Conservation (phyloP, 2,329 filamentous ascomycete genomes). For the Pestalotiopsis sp. region DNA sequence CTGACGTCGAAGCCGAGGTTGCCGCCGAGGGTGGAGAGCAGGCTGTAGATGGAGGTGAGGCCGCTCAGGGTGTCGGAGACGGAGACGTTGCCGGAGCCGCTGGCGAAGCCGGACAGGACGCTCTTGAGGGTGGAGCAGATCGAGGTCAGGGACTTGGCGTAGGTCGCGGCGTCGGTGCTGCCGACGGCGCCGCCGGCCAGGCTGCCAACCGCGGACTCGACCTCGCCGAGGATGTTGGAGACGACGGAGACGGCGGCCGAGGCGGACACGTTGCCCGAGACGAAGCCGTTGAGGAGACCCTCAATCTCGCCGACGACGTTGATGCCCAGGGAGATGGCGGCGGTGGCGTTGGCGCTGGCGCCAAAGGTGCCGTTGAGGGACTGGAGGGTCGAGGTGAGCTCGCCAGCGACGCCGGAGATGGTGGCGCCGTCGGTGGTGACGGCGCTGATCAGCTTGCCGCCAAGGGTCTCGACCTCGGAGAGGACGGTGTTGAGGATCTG, state of each 20-base stretch:
- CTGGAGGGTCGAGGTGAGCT: constrained; percentile 7
- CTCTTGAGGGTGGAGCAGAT: constrained; percentile 6
- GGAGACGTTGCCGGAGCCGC: constrained; percentile 1
- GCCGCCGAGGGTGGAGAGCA: neutral
- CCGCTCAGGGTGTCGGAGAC: constrained; percentile 1
- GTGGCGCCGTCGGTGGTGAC: neutral
- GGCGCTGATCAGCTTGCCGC: neutral
- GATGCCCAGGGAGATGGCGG: constrained; percentile 7
- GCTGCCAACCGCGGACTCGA: constrained; percentile 6
- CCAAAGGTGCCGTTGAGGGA: constrained; percentile 2
- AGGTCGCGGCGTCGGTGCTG: constrained; percentile 3
- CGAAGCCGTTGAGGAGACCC: constrained; percentile 5
- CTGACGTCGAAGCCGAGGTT: constrained; percentile 1
- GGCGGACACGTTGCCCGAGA: constrained; percentile 4
- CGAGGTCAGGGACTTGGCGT: neutral
- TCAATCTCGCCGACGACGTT: constrained; percentile 8
- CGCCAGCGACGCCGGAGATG: constrained; percentile 2
- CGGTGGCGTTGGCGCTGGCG: neutral
- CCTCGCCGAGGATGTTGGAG: constrained; percentile 8
- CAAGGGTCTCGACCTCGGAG: neutral
- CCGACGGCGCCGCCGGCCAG: neutral
- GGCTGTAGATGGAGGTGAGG: neutral
- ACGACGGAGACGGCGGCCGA: neutral
- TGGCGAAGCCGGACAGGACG: constrained; percentile 8
- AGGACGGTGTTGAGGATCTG: constrained; percentile 5